Conservation (phyloP, 2,329 filamentous ascomycete genomes). For the Colletotrichum tabaci region DNA sequence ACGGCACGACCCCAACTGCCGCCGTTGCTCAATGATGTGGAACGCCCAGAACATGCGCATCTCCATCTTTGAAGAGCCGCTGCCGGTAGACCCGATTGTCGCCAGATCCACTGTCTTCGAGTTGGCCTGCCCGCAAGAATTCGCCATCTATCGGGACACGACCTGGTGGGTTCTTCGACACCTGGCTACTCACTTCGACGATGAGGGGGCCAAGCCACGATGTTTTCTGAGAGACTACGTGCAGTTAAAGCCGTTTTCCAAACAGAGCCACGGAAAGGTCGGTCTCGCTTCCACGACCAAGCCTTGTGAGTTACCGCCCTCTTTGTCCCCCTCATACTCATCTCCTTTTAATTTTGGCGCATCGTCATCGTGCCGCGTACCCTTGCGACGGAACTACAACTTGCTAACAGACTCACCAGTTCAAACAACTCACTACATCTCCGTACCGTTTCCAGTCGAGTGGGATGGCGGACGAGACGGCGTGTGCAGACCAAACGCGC, state of each 20-base stretch:
- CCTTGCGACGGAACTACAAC: background rate
- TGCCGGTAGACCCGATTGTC: slow-evolving; percentile 51
- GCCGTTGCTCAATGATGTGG: slow-evolving; percentile 53
- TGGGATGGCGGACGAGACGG: slow-evolving; percentile 46
- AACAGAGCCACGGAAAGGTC: slow-evolving; percentile 42
- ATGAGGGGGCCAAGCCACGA: slow-evolving; percentile 43
- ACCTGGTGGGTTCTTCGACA: slow-evolving; percentile 57
- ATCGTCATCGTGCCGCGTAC: too few relatives aligned
- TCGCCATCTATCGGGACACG: slow-evolving; percentile 57
- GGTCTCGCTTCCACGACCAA: slow-evolving; percentile 50
- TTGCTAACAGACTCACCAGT: slow-evolving; percentile 38
- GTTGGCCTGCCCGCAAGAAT: slow-evolving; percentile 51
- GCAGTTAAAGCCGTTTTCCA: slow-evolving; percentile 44
- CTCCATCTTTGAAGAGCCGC: slow-evolving; percentile 55
- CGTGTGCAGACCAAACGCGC: slow-evolving; percentile 62
- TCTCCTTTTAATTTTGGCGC: too few relatives aligned
- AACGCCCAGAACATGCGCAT: slow-evolving; percentile 53
- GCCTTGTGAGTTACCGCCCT: slow-evolving; percentile 46
- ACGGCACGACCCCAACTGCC: slow-evolving; percentile 50
- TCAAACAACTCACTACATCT: slow-evolving; percentile 48
- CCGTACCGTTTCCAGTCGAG: slow-evolving; percentile 47
- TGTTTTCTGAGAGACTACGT: slow-evolving; percentile 47
- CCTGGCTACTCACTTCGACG: slow-evolving; percentile 47
- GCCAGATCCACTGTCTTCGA: slow-evolving; percentile 59
- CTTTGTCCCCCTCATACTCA: background rate